Conservation (phyloP, 108 stramenopile genomes). For the Hondaea fermentalgiana region DNA sequence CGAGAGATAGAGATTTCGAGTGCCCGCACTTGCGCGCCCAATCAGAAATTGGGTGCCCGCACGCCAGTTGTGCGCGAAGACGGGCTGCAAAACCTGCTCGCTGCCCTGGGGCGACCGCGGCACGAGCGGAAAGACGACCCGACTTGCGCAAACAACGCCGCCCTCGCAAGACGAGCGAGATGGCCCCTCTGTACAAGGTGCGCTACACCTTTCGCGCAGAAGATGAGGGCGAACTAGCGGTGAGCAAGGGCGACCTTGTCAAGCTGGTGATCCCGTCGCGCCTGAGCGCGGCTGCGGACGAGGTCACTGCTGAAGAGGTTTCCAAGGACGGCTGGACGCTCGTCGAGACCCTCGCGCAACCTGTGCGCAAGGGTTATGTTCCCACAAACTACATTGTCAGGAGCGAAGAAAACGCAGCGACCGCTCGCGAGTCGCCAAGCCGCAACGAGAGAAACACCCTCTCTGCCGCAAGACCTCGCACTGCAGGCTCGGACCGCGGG, state of each 20-base stretch:
- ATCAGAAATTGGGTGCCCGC: no score
- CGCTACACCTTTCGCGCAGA: slow-evolving; percentile 2
- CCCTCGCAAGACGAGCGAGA: background rate
- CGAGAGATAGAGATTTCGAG: no score
- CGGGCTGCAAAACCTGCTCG: no score
- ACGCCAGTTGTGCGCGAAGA: no score
- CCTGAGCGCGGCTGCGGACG: background rate
- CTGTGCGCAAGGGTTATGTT: background rate
- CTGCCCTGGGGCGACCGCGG: no score
- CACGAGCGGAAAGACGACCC: no score
- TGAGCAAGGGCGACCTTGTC: background rate
- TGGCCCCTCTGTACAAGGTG: background rate
- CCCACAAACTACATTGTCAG: background rate
- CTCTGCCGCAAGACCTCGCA: background rate
- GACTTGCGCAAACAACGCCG: no score
- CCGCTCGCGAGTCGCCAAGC: no score
- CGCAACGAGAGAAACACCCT: no score
- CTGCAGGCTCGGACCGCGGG: background rate
- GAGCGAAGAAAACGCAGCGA: no score
- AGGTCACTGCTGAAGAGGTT: background rate
- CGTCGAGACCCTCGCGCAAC: background rate
- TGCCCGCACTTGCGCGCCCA: no score
- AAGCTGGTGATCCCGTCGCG: background rate
- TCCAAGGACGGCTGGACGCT: slow-evolving; percentile 12
- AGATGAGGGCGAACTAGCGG: background rate